phyloP scores from a whole-genome alignment of 345 rosid species.

The Sonneratia alba region DNA sequence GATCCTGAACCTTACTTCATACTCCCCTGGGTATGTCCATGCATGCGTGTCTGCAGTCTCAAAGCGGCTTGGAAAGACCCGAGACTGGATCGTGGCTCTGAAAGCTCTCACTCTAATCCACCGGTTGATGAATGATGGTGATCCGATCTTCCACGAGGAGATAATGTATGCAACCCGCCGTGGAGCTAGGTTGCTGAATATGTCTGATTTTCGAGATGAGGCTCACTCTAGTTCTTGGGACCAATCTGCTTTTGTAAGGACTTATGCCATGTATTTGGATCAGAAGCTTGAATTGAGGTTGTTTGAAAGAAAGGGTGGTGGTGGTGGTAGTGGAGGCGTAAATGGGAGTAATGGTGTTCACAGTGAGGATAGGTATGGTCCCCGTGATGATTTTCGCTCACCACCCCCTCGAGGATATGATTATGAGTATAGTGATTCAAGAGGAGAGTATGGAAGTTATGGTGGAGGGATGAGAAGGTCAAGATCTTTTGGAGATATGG shows the following conservation, averaged over 20 bases:
- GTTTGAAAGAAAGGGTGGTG: constrained; percentile 48
- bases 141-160: constrained; percentile 63
- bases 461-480: constrained; percentile 44
- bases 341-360: constrained; percentile 24
- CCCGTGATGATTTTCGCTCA: constrained; percentile 47
- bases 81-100: constrained; percentile 89
- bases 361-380: constrained; percentile 34
- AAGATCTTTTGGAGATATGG: constrained; percentile 72
- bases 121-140: constrained; percentile 62
- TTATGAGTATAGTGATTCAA: constrained; percentile 16
- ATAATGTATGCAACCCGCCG: constrained; percentile 56
- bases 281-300: constrained; percentile 55
- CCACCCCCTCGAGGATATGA: constrained; percentile 51
- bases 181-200: constrained; percentile 65
- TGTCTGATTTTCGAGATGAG: constrained; percentile 82
- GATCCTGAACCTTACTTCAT: constrained; percentile 51
- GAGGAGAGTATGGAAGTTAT: constrained; percentile 25
- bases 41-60: constrained; percentile 71
- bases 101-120: constrained; percentile 69
- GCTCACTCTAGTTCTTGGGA: constrained; percentile 97
- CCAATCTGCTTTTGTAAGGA: constrained; percentile 68
- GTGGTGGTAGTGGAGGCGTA: constrained; percentile 19
- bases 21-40: constrained; percentile 53
- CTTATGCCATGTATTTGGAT: constrained; percentile 67
- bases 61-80: constrained; percentile 65